Conservation (phyloP, 129 eudicot genomes). For the Glebionis coronaria region DNA sequence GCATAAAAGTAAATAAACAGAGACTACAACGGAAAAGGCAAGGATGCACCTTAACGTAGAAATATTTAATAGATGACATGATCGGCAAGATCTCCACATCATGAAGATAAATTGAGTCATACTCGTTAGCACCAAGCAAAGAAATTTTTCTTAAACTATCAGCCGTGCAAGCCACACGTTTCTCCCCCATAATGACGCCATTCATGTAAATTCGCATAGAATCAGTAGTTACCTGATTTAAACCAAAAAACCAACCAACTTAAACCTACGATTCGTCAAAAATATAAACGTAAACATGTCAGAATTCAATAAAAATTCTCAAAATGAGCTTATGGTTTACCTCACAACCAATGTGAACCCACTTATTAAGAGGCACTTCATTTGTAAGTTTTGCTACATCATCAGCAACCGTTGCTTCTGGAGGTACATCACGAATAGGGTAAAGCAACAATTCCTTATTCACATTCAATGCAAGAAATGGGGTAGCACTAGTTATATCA, state of each 20-base stretch:
- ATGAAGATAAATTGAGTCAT: constrained; percentile 40
- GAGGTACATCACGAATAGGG: constrained; percentile 39
- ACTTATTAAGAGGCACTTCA: constrained; percentile 53
- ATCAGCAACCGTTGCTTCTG: constrained; percentile 13
- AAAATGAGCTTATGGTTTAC: constrained; percentile 29
- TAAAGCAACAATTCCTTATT: constrained; percentile 51
- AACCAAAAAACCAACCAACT: constrained; percentile 16
- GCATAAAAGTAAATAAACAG: constrained; percentile 1
- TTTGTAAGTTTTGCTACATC: constrained; percentile 32
- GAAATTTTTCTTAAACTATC: constrained; percentile 33
- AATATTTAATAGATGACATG: constrained; percentile 39
- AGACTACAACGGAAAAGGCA: neutral
- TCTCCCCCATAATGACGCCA: constrained; percentile 66
- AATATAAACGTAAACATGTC: constrained; percentile 11
- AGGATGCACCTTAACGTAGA: constrained; percentile 51
- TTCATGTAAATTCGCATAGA: constrained; percentile 46
- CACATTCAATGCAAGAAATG: constrained; percentile 56
- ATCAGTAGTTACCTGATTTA: constrained; percentile 55
- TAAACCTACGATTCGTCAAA: constrained; percentile 4
- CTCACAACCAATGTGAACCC: constrained; percentile 92
- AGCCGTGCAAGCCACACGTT: constrained; percentile 30
- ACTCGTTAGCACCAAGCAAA: constrained; percentile 45
- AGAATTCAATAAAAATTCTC: neutral
- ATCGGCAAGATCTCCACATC: constrained; percentile 48
- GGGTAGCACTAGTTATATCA: constrained; percentile 33